phyloP scores from a whole-genome alignment of 2,329 filamentous ascomycete genomes.

The Tolypocladium guangdongense region DNA sequence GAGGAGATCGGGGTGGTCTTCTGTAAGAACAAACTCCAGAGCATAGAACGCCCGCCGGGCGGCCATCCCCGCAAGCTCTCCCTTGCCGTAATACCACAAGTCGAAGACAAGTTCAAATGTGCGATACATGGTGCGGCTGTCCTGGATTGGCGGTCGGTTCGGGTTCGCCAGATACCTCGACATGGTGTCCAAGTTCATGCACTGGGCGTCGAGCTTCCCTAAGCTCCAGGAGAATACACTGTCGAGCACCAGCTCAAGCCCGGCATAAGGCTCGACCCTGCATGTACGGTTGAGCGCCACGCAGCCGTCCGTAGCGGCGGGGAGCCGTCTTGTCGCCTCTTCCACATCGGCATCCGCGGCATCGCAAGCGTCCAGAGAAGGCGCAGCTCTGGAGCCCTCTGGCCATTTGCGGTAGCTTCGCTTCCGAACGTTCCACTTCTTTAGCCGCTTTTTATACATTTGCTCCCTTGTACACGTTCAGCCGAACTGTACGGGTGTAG shows the following conservation, averaged over 20 bases:
- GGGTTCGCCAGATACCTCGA: slow-evolving; percentile 23
- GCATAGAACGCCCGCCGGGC: slow-evolving; percentile 23
- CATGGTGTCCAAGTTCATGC: slow-evolving; percentile 21
- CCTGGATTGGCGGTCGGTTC: slow-evolving; percentile 23
- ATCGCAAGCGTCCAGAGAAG: not conserved
- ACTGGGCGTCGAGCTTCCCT: slow-evolving; percentile 20
- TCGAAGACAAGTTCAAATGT: slow-evolving; percentile 27
- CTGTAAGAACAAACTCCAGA: slow-evolving; percentile 24
- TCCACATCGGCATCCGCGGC: slow-evolving; percentile 1
- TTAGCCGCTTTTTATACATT: slow-evolving; percentile 28
- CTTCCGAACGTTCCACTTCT: slow-evolving; percentile 27
- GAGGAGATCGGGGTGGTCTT: slow-evolving; percentile 25
- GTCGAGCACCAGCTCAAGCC: slow-evolving; percentile 22
- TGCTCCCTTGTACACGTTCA: slow-evolving; percentile 17
- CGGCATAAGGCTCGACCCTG: slow-evolving; percentile 14
- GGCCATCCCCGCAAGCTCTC: slow-evolving; percentile 24
- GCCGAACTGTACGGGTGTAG: not conserved
- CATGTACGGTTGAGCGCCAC: slow-evolving; percentile 12
- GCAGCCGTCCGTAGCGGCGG: not conserved
- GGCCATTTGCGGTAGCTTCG: slow-evolving; percentile 19
- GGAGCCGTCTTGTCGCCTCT: not conserved
- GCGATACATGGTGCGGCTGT: slow-evolving; percentile 28
- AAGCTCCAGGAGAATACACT: slow-evolving; percentile 23
- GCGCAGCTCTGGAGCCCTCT: slow-evolving; percentile 1
- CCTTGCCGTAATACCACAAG: slow-evolving; percentile 23